phyloP scores from a whole-genome alignment of 1,139 yeast species.

The Dujonia santamariae region DNA sequence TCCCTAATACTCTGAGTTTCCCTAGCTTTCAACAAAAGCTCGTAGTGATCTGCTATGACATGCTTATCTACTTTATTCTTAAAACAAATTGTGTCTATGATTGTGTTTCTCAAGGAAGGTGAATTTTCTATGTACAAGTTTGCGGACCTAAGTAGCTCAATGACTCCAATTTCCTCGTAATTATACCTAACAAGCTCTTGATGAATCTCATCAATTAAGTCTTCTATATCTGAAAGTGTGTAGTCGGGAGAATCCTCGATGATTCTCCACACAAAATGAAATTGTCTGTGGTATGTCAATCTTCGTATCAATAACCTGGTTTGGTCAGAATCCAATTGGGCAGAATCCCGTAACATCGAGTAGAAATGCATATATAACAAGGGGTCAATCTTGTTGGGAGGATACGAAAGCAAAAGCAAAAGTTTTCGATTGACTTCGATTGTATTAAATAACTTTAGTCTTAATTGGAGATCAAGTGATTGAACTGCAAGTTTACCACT shows the following conservation, averaged over 20 bases:
- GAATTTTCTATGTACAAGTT: too few relatives aligned
- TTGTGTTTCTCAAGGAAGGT: conserved; percentile 15
- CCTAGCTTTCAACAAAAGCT: background rate
- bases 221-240: conserved; percentile 38
- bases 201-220: conserved; percentile 26
- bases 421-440: conserved; percentile 31
- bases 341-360: too few relatives aligned
- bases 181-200: conserved; percentile 16
- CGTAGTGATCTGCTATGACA: background rate
- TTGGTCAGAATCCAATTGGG: too few relatives aligned
- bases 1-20: too few relatives aligned
- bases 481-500: too few relatives aligned
- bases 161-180: conserved; percentile 23
- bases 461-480: too few relatives aligned
- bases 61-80: conserved; percentile 12
- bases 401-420: conserved; percentile 26
- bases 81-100: conserved; percentile 21
- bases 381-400: conserved; percentile 32
- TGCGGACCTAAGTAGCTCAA: conserved; percentile 17
- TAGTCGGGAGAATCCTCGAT: conserved; percentile 22
- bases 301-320: conserved; percentile 17
- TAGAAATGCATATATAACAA: conserved; percentile 23
- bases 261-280: conserved; percentile 29
- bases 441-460: too few relatives aligned
- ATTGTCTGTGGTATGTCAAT: conserved; percentile 30